Evolutionary conservation across 1,139 yeast genomes (phyloP).

Genomic region (Pneumocystis wakefieldiae): DNA sequence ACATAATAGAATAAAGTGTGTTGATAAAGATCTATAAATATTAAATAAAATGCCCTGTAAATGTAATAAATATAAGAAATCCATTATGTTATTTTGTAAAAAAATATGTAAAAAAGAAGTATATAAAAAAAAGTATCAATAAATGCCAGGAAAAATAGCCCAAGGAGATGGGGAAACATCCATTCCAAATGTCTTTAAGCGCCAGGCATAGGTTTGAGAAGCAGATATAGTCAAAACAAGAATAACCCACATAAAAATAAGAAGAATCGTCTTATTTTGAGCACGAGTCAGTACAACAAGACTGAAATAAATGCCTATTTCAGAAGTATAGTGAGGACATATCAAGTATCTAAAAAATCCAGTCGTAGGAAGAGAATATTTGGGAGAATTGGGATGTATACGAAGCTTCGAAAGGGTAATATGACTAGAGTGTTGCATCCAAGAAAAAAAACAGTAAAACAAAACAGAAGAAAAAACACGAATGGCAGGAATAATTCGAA

Average conservation of each 20-base stretch:
- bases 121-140: background rate
- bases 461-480: conserved; percentile 12
- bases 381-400: conserved; percentile 21
- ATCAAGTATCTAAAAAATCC: conserved; percentile 39
- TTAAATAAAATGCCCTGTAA: background rate
- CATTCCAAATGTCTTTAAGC: conserved; percentile 4
- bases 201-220: conserved; percentile 6
- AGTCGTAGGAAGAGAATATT: conserved; percentile 49
- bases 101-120: background rate
- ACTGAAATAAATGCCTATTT: conserved; percentile 45
- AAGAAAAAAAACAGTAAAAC: conserved; percentile 33
- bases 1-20: too few species aligned
- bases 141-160: conserved; percentile 4
- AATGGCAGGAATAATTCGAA: background rate
- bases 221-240: conserved; percentile 5
- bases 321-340: conserved; percentile 76
- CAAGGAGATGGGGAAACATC: conserved; percentile 5
- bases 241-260: conserved; percentile 6
- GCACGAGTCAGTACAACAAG: conserved; percentile 16
- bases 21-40: too few species aligned
- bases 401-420: conserved; percentile 38
- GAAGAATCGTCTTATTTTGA: conserved; percentile 3
- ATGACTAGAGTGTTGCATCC: conserved; percentile 49
- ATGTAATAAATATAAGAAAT: background rate
- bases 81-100: background rate